Base-by-base conservation (phyloP, 1,139 yeast species). In the Yamadazyma triangularis region DNA sequence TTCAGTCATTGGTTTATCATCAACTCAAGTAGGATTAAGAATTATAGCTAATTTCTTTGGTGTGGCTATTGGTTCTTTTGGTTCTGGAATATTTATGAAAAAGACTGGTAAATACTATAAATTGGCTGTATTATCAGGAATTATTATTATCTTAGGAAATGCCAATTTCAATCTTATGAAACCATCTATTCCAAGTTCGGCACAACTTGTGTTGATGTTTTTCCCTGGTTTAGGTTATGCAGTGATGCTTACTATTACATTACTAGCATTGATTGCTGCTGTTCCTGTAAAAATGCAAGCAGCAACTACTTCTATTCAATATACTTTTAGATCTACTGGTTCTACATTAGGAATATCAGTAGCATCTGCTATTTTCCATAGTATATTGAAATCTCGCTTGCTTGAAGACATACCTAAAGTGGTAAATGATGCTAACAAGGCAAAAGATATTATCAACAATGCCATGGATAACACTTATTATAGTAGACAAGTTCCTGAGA, bases 281-380 rank as follows among this genome's bases (percentile, higher is more conserved):
- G 77, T 70, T 8, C 83, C 84, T 3, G 62, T 58, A 24, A 72
- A 75, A 39, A 70, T 64, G 41, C 89, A 81, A 52, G 89, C 89
- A 4, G 73, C 82, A 6, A 74, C 85, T 0, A 82, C 91, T 1
- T 79, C 87, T 1, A 80, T 82, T 37, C 86, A 81, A 44, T 82
- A 82, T 51, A 78, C 85, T 4, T 81, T 79, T 58, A 64, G 89
- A 44, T 78, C 88, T 2, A 75, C 83, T 4, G 91, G 89, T 0
- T 78, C 86, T 2, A 79, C 88, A 0, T 52, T 79, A 29, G 89
- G 89, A 13, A 85, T 82, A 4, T 66, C 89, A 0, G 50, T 79
- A 23, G 82, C 84, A 0, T 73, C 82, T 5, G 80, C 88, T 2
- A 64, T 80, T 18, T 81, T 82, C 57, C 75, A 72, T 40, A 66